phyloP scores from a whole-genome alignment of 495 filamentous ascomycete species.

The Parathielavia appendiculata region DNA sequence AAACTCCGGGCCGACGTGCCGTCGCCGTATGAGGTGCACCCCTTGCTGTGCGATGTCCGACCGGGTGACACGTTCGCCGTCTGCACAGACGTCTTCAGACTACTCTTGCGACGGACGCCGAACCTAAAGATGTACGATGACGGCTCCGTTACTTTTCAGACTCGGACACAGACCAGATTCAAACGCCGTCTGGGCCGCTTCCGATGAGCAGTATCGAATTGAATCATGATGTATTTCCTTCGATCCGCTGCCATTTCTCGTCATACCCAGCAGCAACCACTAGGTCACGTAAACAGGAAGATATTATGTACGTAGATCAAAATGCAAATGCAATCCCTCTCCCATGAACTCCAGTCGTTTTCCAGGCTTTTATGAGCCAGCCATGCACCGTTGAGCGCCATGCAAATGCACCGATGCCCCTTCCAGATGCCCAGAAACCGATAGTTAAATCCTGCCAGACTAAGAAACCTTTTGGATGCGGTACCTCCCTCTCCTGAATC shows the following conservation, averaged over 20 bases:
- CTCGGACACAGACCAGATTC: neutral
- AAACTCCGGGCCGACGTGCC: neutral
- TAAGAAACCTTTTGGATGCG: neutral
- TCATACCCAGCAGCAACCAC: no score
- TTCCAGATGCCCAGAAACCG: conserved; percentile 5
- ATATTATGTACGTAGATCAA: neutral
- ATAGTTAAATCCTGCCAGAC: conserved; percentile 6
- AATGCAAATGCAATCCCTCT: conserved; percentile 5
- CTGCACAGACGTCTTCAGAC: neutral
- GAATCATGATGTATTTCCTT: no score
- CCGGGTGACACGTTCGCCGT: neutral
- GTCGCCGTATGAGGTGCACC: neutral
- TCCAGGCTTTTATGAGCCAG: neutral
- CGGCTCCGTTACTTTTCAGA: neutral
- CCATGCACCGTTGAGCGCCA: conserved; percentile 15
- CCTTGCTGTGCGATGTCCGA: neutral
- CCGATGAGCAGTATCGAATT: no score
- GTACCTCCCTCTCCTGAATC: neutral
- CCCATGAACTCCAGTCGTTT: neutral
- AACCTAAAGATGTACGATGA: neutral
- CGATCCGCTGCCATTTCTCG: no score
- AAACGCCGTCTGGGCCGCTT: neutral
- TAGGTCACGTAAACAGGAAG: no score
- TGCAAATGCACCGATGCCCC: conserved; percentile 15
- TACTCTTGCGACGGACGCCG: neutral